phyloP scores from a whole-genome alignment of 169 alveolate species.

The Blepharisma undulans region DNA sequence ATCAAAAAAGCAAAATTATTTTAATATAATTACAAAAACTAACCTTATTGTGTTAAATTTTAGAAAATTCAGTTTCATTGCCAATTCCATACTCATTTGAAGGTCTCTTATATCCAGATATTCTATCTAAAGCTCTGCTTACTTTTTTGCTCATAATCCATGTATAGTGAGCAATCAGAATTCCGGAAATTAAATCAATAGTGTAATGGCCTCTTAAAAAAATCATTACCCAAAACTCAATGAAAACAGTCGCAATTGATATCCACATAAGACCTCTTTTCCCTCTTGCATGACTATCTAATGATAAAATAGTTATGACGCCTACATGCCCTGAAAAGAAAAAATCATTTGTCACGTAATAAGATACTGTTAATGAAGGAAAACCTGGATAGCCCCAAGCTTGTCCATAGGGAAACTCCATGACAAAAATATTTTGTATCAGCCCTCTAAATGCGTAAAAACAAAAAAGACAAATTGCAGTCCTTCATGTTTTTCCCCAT shows the following conservation, averaged over 20 bases:
- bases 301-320: background rate
- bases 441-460: constrained; percentile 34
- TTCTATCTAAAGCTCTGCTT: background rate
- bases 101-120: background rate
- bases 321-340: constrained; percentile 85
- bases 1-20: no score
- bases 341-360: constrained; percentile 70
- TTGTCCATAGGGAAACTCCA: constrained; percentile 63
- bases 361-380: constrained; percentile 67
- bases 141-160: constrained; percentile 34
- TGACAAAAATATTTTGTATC: constrained; percentile 30
- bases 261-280: constrained; percentile 4
- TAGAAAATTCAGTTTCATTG: background rate
- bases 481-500: constrained; percentile 27
- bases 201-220: constrained; percentile 43
- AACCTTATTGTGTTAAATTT: background rate
- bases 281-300: background rate
- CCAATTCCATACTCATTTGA: background rate
- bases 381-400: constrained; percentile 77
- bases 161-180: constrained; percentile 32
- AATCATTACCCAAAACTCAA: constrained; percentile 39
- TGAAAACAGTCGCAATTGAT: background rate
- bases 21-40: background rate
- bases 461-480: constrained; percentile 8
- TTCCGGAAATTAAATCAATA: constrained; percentile 35